Evolutionary conservation across 306 rosid genomes (phyloP), one percentile per base, ranked within the genome.

Genomic region (Castanea crenata): DNA sequence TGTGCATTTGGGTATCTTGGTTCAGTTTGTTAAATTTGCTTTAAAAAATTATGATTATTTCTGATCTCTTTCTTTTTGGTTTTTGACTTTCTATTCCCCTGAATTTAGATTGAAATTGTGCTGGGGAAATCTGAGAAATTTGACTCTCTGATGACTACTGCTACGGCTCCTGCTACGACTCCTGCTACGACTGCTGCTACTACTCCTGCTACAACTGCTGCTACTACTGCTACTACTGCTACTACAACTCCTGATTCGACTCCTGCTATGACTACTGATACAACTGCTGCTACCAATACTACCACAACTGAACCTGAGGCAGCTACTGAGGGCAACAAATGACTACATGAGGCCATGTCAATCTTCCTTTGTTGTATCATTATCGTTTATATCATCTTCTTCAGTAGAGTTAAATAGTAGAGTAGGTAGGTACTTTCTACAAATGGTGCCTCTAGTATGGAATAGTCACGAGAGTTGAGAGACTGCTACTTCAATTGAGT

Each of bases 91-190:
- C 6, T 2, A 65, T 79, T 67, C 41, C 25, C 23, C 65, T 58
- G 34, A 58, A 72, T 44, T 19, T 41, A 95, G 99, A 95, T 95
- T 82, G 99, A 95, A 81, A 95, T 95, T 82, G 91, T 91, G 86
- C 90, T 95, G 85, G 97, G 88, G 55, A 95, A 92, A 88, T 92
- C 98, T 20, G 98, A 92, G 74, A 92, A 91, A 81, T 95, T 92
- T 78, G 98, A 95, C 78, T 63, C 85, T 41, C 78, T 89, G 74
- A 87, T 92, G 95, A 71, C 80, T 65, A 79, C 89, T 74, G 84
- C 89, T 4, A 7, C 11, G 3, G 8, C 46, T 41, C 46, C 46
- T 11, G 54, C 16, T 49, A 49, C 16, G 4, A 11, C 54, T 49
- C 1, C 54, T 12, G 15, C 54, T 49, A 59, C 80, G 61, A 79